These are phyloP conservation scores for Ramaria sp. DNA, from an alignment of 768 basidiomycete genomes.

Conservation along the genomic window DNA sequence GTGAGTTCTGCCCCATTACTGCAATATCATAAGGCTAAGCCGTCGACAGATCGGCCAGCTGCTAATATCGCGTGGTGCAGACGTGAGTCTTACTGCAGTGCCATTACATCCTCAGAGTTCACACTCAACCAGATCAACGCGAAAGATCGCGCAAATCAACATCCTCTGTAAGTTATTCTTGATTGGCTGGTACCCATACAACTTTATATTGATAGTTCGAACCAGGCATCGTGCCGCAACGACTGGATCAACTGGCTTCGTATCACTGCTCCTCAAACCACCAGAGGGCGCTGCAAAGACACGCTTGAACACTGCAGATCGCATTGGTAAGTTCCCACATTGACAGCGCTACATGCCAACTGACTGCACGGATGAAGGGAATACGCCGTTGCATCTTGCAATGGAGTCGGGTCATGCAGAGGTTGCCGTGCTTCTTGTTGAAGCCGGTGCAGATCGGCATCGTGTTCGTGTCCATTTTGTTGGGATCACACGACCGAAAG, in stretches of 20 bases:
- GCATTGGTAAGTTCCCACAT: constrained; percentile 41
- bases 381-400: constrained; percentile 93
- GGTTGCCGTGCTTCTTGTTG: constrained; percentile 82
- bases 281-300: constrained; percentile 67
- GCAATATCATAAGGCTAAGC: not conserved
- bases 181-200: not conserved
- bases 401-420: constrained; percentile 95
- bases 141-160: constrained; percentile 86
- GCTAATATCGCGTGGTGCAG: constrained; percentile 79
- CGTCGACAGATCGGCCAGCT: constrained; percentile 74
- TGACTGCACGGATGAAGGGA: constrained; percentile 42
- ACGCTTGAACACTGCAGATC: constrained; percentile 78
- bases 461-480: constrained; percentile 44
- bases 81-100: constrained; percentile 45
- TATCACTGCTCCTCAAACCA: constrained; percentile 75
- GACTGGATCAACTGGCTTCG: constrained; percentile 85
- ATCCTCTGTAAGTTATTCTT: constrained; percentile 56
- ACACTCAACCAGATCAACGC: constrained; percentile 68
- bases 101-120: constrained; percentile 21
- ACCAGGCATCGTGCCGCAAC: constrained; percentile 90
- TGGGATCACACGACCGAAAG: not conserved
- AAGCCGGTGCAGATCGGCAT: constrained; percentile 88
- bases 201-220: not conserved
- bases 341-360: constrained; percentile 5
- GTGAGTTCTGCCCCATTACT: constrained; percentile 25